Conservation (phyloP, 2,329 filamentous ascomycete species). For the Nemania sp. region DNA sequence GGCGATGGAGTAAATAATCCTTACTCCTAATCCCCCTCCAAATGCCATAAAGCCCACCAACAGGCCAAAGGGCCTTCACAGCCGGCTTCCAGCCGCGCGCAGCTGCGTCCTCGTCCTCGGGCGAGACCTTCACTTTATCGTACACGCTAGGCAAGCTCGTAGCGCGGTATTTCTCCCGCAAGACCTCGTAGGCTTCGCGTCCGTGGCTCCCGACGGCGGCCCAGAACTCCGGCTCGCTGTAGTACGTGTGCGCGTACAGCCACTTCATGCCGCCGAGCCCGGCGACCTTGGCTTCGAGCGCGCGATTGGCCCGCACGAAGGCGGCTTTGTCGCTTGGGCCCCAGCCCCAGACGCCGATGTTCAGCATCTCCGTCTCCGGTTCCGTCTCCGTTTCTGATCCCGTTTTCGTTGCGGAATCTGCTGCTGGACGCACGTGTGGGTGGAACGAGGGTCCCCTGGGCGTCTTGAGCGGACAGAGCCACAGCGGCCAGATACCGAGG, state of each 20-base stretch:
- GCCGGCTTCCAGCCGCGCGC: slow-evolving; percentile 46
- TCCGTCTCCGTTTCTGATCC: slow-evolving; percentile 3
- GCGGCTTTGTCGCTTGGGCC: slow-evolving; percentile 58
- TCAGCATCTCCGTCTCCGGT: slow-evolving; percentile 51
- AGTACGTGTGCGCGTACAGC: slow-evolving; percentile 86
- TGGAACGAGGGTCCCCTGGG: slow-evolving; percentile 57
- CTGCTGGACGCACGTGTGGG: slow-evolving; percentile 48
- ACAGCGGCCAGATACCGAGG: slow-evolving; percentile 62
- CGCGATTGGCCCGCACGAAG: slow-evolving; percentile 72
- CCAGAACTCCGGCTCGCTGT: slow-evolving; percentile 74
- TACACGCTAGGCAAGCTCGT: slow-evolving; percentile 66
- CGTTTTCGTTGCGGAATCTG: background rate
- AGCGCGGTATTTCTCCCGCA: slow-evolving; percentile 66
- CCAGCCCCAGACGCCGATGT: slow-evolving; percentile 79
- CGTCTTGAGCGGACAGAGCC: slow-evolving; percentile 60
- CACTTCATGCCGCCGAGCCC: slow-evolving; percentile 80
- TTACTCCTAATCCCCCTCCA: slow-evolving; percentile 60
- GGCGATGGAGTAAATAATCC: slow-evolving; percentile 58
- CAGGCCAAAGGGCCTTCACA: slow-evolving; percentile 54
- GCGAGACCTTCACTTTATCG: slow-evolving; percentile 67
- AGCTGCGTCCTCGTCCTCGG: slow-evolving; percentile 42
- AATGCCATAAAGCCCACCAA: slow-evolving; percentile 63
- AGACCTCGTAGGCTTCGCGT: slow-evolving; percentile 60
- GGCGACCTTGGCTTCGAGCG: slow-evolving; percentile 69
- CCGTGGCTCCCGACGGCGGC: slow-evolving; percentile 62